A percentile compares a stretch with the other conserved stretches of the same genome.
These are phyloP conservation scores for Monosporascus sp. DNA, from an alignment of 2,329 filamentous ascomycete genomes.

Conservation along the genomic window DNA sequence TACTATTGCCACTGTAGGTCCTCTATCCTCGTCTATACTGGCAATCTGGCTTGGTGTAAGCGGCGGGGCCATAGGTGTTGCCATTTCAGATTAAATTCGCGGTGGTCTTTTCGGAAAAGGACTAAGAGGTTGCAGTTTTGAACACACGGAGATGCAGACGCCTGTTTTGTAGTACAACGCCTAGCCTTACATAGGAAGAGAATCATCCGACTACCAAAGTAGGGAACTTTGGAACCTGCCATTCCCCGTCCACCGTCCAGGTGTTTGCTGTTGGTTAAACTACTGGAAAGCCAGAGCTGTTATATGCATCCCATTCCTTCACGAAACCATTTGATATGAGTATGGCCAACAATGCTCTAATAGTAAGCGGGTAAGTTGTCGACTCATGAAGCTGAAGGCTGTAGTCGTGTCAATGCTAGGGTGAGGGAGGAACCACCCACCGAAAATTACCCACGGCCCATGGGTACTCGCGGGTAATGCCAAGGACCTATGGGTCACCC, in stretches of 20 bases:
- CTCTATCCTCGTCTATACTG: neutral
- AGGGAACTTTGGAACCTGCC: neutral
- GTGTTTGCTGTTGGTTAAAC: neutral
- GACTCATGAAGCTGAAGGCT: neutral
- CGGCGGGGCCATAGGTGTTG: neutral
- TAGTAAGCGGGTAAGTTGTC: neutral
- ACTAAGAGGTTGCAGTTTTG: too few relatives aligned
- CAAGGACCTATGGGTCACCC: too few relatives aligned
- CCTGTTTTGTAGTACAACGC: too few relatives aligned
- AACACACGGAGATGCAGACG: too few relatives aligned
- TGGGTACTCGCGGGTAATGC: too few relatives aligned
- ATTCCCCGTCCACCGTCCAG: neutral
- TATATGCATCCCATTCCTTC: neutral
- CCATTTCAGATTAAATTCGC: neutral
- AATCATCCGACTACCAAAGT: too few relatives aligned
- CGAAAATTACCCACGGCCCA: too few relatives aligned
- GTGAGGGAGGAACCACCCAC: too few relatives aligned
- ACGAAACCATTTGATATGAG: neutral
- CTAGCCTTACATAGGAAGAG: too few relatives aligned
- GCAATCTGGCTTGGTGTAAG: neutral
- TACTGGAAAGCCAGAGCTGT: too few relatives aligned
- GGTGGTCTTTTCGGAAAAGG: neutral
- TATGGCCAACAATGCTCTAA: neutral
- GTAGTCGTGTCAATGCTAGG: too few relatives aligned
- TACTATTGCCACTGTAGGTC: neutral